These are phyloP conservation scores for Adansonia digitata DNA, from an alignment of 345 rosid genomes.

Conservation along the genomic window DNA sequence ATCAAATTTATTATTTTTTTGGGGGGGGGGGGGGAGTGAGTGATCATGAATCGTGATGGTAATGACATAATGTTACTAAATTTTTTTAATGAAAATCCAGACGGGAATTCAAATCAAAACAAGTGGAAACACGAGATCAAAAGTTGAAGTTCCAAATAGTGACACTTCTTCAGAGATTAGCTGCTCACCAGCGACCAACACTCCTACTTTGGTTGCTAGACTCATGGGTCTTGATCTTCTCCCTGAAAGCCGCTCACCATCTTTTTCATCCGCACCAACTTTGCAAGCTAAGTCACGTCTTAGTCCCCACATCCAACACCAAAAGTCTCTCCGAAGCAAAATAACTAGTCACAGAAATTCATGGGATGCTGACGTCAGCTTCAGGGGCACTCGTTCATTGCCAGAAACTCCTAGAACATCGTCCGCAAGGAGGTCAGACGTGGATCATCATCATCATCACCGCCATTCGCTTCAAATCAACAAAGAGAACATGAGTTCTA, in stretches of 20 bases:
- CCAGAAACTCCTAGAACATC: slow-evolving; percentile 86
- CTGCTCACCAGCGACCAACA: slow-evolving; percentile 65
- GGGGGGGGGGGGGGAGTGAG: too few species aligned
- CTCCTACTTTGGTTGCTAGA: slow-evolving; percentile 79
- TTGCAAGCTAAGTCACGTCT: slow-evolving; percentile 2
- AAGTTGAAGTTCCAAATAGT: slow-evolving; percentile 17
- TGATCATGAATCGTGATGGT: too few species aligned
- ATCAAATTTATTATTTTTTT: too few species aligned
- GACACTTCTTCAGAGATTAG: slow-evolving; percentile 48
- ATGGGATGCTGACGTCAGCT: slow-evolving; percentile 28
- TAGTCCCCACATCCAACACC: slow-evolving; percentile 16
- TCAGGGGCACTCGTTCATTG: slow-evolving; percentile 63
- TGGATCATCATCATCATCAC: slow-evolving; percentile 41
- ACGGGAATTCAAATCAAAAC: slow-evolving; percentile 76
- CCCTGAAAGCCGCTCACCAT: slow-evolving; percentile 54
- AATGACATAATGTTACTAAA: too few species aligned
- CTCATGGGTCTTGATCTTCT: slow-evolving; percentile 94
- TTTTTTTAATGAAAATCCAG: slow-evolving; percentile 25
- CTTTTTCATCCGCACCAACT: slow-evolving; percentile 33
- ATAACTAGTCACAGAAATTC: slow-evolving; percentile 24
- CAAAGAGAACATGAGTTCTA: slow-evolving; percentile 47
- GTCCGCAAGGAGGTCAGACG: slow-evolving; percentile 68
- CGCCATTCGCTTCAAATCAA: slow-evolving; percentile 72
- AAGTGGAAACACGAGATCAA: slow-evolving; percentile 28
- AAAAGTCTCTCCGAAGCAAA: slow-evolving; percentile 27